Conservation (phyloP, 345 rosid species). For the Corchorus capsularis region DNA sequence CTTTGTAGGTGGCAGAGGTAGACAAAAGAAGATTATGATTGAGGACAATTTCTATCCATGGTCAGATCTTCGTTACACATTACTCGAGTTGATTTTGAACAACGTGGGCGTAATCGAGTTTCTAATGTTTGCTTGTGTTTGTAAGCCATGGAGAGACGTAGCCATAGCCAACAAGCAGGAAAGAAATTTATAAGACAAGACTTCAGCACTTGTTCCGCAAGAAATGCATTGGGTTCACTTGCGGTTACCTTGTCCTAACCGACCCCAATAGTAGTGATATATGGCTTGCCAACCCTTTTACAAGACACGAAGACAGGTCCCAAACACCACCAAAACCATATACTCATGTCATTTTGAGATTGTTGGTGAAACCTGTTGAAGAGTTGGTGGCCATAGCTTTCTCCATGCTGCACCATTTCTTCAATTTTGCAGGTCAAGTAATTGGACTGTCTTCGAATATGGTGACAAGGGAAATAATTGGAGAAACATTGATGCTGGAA, state of each 20-base stretch:
- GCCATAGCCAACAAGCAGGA: not conserved
- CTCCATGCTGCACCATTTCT: not conserved
- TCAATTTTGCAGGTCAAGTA: not conserved
- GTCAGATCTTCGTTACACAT: too few species aligned
- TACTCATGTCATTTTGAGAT: not conserved
- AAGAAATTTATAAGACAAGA: not conserved
- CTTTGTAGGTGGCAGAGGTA: too few species aligned
- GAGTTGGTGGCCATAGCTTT: not conserved
- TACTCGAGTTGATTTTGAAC: too few species aligned
- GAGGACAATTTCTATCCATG: too few species aligned
- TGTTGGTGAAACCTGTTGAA: not conserved
- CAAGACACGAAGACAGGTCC: not conserved
- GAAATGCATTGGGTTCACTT: not conserved
- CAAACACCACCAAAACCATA: not conserved
- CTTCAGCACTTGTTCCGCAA: not conserved
- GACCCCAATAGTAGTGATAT: too few species aligned
- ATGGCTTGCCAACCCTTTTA: slow-evolving; percentile 6
- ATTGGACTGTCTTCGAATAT: slow-evolving; percentile 1
- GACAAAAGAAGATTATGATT: too few species aligned
- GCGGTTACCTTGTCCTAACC: slow-evolving; percentile 7
- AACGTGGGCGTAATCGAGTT: too few species aligned
- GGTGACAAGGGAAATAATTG: not conserved
- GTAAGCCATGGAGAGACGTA: not conserved
- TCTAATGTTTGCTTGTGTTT: too few species aligned
- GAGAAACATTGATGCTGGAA: not conserved